These are phyloP conservation scores for Peterozyma toletana DNA, from an alignment of 805 yeast species.

Conservation along the genomic window DNA sequence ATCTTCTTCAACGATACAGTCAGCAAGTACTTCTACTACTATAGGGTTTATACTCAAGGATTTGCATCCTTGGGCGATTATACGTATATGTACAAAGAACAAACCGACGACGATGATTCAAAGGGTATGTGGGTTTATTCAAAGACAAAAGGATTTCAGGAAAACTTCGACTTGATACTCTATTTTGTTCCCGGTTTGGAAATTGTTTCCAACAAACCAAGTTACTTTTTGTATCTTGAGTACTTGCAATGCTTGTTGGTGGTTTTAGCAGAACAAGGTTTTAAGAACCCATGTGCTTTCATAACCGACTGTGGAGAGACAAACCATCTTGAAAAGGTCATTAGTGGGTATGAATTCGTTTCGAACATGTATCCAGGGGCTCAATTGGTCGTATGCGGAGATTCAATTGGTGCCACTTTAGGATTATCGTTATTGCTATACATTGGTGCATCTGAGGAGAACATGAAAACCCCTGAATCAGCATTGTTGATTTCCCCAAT, in stretches of 20 bases:
- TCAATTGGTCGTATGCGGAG: constrained; percentile 31
- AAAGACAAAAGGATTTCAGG: constrained; percentile 14
- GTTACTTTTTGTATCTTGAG: constrained; percentile 34
- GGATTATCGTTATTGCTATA: constrained; percentile 29
- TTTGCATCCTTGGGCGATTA: constrained; percentile 27
- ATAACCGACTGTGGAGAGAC: constrained; percentile 15
- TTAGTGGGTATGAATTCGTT: constrained; percentile 25
- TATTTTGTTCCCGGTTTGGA: constrained; percentile 40
- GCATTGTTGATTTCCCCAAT: constrained; percentile 25
- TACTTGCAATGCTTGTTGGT: constrained; percentile 32
- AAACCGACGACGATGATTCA: constrained; percentile 14
- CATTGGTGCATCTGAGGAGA: constrained; percentile 8
- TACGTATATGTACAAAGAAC: constrained; percentile 9
- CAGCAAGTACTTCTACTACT: constrained; percentile 22
- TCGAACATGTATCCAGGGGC: constrained; percentile 16
- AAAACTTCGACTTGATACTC: constrained; percentile 30
- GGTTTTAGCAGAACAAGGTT: constrained; percentile 39
- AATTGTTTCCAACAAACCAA: constrained; percentile 20
- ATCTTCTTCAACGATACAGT: constrained; percentile 21
- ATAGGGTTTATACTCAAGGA: constrained; percentile 23
- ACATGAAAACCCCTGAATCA: constrained; percentile 19
- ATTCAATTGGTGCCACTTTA: constrained; percentile 42
- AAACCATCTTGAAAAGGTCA: constrained; percentile 19
- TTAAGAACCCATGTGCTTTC: constrained; percentile 37
- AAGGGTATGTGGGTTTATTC: constrained; percentile 27